These are phyloP conservation scores for Coffea eugenioides DNA, from an alignment of 257 asterid species.

Conservation along the genomic window DNA sequence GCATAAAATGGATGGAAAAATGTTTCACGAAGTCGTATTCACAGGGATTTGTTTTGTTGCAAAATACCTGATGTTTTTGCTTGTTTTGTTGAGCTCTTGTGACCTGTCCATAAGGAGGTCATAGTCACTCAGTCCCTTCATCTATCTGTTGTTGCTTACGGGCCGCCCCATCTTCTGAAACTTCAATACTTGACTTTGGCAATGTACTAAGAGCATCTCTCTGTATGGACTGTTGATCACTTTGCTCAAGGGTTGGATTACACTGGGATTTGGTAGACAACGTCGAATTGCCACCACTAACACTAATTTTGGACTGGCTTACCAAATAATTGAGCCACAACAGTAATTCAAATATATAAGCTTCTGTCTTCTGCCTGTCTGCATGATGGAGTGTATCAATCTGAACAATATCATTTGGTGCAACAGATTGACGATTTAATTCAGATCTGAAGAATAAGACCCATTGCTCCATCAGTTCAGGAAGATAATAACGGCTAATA, in stretches of 20 bases:
- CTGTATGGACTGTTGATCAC: constrained; percentile 14
- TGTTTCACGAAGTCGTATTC: neutral
- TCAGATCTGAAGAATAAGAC: constrained; percentile 46
- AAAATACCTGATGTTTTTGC: constrained; percentile 9
- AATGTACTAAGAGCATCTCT: constrained; percentile 13
- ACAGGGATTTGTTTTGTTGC: neutral
- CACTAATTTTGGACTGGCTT: constrained; percentile 40
- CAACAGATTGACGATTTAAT: constrained; percentile 40
- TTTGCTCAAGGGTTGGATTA: constrained; percentile 16
- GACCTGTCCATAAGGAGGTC: constrained; percentile 2
- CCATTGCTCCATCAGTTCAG: constrained; percentile 6
- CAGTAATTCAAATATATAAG: constrained; percentile 55
- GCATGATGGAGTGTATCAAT: constrained; percentile 82
- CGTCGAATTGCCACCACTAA: constrained; percentile 19
- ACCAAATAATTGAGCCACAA: constrained; percentile 66
- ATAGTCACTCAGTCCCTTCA: constrained; percentile 12
- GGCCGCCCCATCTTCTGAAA: constrained; percentile 18
- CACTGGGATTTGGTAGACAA: constrained; percentile 13
- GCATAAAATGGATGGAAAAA: neutral
- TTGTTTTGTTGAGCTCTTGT: neutral
- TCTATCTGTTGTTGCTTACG: neutral
- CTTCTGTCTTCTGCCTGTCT: constrained; percentile 60
- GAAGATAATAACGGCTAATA: neutral
- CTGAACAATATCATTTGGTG: constrained; percentile 47
- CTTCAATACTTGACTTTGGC: constrained; percentile 13